Evolutionary conservation across 2,329 filamentous ascomycete species (phyloP).

Genomic region (Colletotrichum karsti): DNA sequence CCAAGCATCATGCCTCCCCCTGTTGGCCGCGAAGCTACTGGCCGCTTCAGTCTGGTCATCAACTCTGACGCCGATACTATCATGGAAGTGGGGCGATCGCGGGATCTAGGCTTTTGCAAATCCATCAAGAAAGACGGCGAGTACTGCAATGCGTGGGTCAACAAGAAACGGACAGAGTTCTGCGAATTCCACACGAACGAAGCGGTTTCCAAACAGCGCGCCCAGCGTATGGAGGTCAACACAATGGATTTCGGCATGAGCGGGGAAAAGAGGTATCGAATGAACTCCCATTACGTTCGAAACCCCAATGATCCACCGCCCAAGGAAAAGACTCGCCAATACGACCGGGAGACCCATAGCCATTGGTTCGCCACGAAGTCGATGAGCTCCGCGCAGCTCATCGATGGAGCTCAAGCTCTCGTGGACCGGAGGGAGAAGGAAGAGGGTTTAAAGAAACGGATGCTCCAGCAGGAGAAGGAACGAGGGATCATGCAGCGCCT

Average conservation of each 20-base stretch:
- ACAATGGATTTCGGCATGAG: constrained; percentile 61
- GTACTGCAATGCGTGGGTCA: constrained; percentile 84
- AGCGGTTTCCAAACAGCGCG: constrained; percentile 73
- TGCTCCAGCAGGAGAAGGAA: constrained; percentile 76
- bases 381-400: constrained; percentile 65
- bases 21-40: constrained; percentile 77
- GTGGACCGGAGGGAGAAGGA: constrained; percentile 68
- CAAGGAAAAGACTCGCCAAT: constrained; percentile 49
- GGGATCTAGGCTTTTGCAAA: constrained; percentile 91
- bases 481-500: constrained; percentile 76
- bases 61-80: constrained; percentile 88
- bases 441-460: constrained; percentile 70
- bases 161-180: constrained; percentile 85
- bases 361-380: constrained; percentile 62
- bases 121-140: constrained; percentile 85
- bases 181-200: constrained; percentile 94
- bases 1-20: constrained; percentile 90
- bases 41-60: constrained; percentile 85
- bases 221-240: constrained; percentile 82
- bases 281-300: constrained; percentile 30
- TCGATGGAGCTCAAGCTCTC: constrained; percentile 72
- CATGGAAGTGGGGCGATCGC: constrained; percentile 84
- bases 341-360: constrained; percentile 67
- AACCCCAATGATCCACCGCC: constrained; percentile 39
- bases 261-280: constrained; percentile 27